These are phyloP conservation scores for Hypseocharis bilobata DNA, from an alignment of 441 rosid species.

Conservation along the genomic window DNA sequence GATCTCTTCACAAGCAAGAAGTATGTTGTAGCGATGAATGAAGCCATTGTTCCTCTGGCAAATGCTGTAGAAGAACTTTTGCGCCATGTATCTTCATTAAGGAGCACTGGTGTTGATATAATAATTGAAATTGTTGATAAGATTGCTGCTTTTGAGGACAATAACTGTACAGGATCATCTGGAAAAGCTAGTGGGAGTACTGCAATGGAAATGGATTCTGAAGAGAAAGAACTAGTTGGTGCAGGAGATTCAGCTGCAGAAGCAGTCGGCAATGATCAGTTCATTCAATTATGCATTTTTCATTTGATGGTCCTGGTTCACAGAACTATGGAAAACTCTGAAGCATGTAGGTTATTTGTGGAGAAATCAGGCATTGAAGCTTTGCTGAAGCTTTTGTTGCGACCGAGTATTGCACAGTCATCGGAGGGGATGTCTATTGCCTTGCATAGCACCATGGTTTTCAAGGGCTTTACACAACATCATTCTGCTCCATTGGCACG, in stretches of 20 bases:
- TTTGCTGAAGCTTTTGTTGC: conserved; percentile 69
- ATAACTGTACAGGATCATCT: conserved; percentile 36
- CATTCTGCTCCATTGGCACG: conserved; percentile 86
- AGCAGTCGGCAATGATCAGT: conserved; percentile 69
- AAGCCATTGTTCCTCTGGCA: conserved; percentile 87
- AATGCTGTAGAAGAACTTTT: conserved; percentile 96
- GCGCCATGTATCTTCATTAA: conserved; percentile 84
- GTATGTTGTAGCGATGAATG: conserved; percentile 84
- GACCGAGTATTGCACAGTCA: conserved; percentile 80
- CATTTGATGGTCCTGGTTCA: conserved; percentile 94
- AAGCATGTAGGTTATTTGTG: conserved; percentile 87
- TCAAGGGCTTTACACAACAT: conserved; percentile 92
- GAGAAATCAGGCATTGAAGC: conserved; percentile 96
- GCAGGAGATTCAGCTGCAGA: conserved; percentile 38
- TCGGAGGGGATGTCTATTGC: conserved; percentile 96
- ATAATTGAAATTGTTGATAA: conserved; percentile 78
- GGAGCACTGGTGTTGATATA: conserved; percentile 82
- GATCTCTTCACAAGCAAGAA: conserved; percentile 80
- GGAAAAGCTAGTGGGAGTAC: conserved; percentile 46
- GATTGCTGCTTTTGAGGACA: conserved; percentile 58
- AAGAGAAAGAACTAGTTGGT: conserved; percentile 46
- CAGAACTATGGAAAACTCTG: conserved; percentile 89
- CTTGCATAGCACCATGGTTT: conserved; percentile 94
- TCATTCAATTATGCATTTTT: conserved; percentile 74
- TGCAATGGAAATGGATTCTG: conserved; percentile 93